phyloP scores from a whole-genome alignment of 768 basidiomycete species.

The Suillus sp. region DNA sequence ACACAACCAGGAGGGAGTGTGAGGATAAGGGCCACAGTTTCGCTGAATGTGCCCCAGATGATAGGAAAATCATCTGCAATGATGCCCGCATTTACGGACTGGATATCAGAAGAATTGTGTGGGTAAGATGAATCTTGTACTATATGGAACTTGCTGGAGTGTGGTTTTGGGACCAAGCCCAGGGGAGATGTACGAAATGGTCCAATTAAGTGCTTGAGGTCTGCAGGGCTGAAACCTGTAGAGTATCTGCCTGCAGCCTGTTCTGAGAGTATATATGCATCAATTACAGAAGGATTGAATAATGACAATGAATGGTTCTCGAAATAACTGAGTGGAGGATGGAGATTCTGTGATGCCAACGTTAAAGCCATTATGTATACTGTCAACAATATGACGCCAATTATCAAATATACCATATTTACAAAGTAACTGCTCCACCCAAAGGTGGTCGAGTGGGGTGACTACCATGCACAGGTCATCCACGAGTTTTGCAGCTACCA shows the following conservation, averaged over 20 bases:
- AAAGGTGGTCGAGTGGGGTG: conserved; percentile 34
- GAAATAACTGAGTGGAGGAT: too few relatives aligned
- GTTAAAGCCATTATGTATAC: conserved; percentile 41
- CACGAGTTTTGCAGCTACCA: too few relatives aligned
- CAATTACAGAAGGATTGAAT: too few relatives aligned
- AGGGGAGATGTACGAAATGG: conserved; percentile 44
- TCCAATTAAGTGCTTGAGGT: conserved; percentile 38
- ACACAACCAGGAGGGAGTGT: conserved; percentile 17
- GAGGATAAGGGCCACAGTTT: conserved; percentile 28
- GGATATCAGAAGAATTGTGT: too few relatives aligned
- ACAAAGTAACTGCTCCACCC: conserved; percentile 18
- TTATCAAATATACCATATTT: conserved; percentile 19
- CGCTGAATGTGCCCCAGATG: conserved; percentile 24
- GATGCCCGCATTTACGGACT: conserved; percentile 35
- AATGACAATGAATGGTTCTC: too few relatives aligned
- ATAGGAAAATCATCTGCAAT: conserved; percentile 30
- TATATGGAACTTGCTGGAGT: conserved; percentile 31
- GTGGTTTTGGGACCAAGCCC: conserved; percentile 40
- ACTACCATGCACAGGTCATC: not conserved
- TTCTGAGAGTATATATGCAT: too few relatives aligned
- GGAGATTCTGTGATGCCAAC: too few relatives aligned
- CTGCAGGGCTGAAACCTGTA: conserved; percentile 24
- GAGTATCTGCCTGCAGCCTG: conserved; percentile 30
- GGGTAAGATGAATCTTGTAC: conserved; percentile 38
- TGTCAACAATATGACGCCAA: conserved; percentile 33